These are phyloP conservation scores for Lactarius quietus DNA, from an alignment of 768 basidiomycete species.

Conservation along the genomic window DNA sequence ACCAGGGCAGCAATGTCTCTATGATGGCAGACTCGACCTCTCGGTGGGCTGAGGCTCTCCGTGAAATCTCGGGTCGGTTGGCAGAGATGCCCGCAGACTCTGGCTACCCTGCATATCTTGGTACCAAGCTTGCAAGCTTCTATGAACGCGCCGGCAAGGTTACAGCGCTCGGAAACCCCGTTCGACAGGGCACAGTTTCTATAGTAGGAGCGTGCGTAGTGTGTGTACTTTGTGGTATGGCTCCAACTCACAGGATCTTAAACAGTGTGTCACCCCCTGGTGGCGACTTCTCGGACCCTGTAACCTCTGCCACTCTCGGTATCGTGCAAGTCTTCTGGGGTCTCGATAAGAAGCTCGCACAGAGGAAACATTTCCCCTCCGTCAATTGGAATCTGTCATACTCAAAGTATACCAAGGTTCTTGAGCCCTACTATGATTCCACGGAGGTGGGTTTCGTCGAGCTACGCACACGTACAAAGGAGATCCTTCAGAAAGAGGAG, in stretches of 20 bases:
- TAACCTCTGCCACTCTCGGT: conserved; percentile 94
- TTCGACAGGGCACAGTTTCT: conserved; percentile 88
- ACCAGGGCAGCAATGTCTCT: conserved; percentile 94
- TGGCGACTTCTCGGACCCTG: conserved; percentile 99
- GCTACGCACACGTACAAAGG: conserved; percentile 86
- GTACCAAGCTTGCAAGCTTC: conserved; percentile 94
- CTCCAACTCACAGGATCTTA: conserved; percentile 7
- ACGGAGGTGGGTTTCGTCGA: conserved; percentile 95
- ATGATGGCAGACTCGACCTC: conserved; percentile 99
- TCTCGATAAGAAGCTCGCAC: conserved; percentile 97
- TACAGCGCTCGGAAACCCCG: conserved; percentile 83
- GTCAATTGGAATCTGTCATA: conserved; percentile 99
- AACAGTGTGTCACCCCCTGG: conserved; percentile 93
- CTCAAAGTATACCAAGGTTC: conserved; percentile 94
- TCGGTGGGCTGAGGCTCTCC: conserved; percentile 98
- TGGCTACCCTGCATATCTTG: conserved; percentile 96
- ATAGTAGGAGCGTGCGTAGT: conserved; percentile 94
- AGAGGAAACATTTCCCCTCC: conserved; percentile 99
- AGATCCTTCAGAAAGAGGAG: conserved; percentile 97
- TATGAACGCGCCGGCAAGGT: conserved; percentile 99
- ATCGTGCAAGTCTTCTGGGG: conserved; percentile 99
- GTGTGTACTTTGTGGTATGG: neutral
- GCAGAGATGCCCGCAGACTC: conserved; percentile 99
- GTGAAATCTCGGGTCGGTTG: conserved; percentile 98
- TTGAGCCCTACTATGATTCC: conserved; percentile 89